Conservation (phyloP, 2,329 filamentous ascomycete genomes). For the Lecanicillium sp. region DNA sequence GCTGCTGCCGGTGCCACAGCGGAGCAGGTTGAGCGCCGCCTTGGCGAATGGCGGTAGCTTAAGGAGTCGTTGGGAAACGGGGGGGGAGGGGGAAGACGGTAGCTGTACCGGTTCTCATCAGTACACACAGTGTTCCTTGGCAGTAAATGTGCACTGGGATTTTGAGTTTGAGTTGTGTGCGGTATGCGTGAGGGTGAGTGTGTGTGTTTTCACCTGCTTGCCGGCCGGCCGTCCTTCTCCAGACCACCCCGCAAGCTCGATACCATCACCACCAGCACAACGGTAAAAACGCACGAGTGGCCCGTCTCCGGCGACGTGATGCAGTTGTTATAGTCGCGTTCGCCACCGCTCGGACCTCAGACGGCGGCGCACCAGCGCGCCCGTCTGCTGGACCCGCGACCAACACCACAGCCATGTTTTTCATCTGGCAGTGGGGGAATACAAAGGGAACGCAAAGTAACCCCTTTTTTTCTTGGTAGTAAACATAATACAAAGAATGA, state of each 20-base stretch:
- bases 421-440: no score
- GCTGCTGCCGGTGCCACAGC: constrained; percentile 15
- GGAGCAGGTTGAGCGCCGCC: constrained; percentile 20
- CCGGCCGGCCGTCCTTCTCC: constrained; percentile 15
- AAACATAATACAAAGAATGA: no score
- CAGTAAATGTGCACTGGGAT: no score
- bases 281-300: constrained; percentile 16
- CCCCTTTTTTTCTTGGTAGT: no score
- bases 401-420: not conserved
- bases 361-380: no score
- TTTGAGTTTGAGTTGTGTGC: no score
- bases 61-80: not conserved
- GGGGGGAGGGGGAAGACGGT: constrained; percentile 2
- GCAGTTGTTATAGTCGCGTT: constrained; percentile 17
- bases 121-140: not conserved
- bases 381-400: constrained; percentile 14
- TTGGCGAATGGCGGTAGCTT: constrained; percentile 18
- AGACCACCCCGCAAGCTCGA: constrained; percentile 18
- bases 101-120: not conserved
- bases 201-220: constrained; percentile 9
- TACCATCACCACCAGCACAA: constrained; percentile 18
- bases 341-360: constrained; percentile 9
- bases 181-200: not conserved
- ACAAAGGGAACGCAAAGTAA: no score
- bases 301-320: constrained; percentile 16